A percentile compares a stretch with the other conserved stretches of the same genome.
Evolutionary conservation across 495 filamentous ascomycete genomes (phyloP).

Genomic region (Tuber melanosporum): DNA sequence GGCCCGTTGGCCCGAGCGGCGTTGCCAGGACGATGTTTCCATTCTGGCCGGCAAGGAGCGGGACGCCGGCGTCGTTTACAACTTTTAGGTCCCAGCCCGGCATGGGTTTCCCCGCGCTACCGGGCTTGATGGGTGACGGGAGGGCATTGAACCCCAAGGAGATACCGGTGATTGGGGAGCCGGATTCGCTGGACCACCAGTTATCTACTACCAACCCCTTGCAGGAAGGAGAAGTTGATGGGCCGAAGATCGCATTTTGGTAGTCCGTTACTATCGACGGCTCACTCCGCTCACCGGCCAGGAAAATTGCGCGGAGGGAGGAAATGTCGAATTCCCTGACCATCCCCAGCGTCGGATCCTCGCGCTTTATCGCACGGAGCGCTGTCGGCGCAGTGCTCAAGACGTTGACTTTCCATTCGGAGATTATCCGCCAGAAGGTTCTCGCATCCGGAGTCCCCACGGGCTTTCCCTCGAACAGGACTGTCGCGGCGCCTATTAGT

Average conservation of each 20-base stretch:
- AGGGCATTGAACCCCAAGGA: slow-evolving; percentile 48
- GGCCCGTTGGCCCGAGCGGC: slow-evolving; percentile 77
- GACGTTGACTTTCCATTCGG: slow-evolving; percentile 74
- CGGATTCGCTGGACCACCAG: slow-evolving; percentile 94
- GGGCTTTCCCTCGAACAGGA: slow-evolving; percentile 89
- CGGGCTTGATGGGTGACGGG: slow-evolving; percentile 56
- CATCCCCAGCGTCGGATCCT: slow-evolving; percentile 66
- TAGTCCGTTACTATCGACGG: slow-evolving; percentile 77
- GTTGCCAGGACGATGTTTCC: slow-evolving; percentile 83
- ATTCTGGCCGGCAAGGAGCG: slow-evolving; percentile 63
- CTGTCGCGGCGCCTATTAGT: slow-evolving; percentile 73
- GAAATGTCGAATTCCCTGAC: slow-evolving; percentile 62
- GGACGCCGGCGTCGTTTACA: slow-evolving; percentile 70
- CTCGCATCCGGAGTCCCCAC: slow-evolving; percentile 81
- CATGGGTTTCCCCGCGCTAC: slow-evolving; percentile 81
- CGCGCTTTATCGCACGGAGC: slow-evolving; percentile 75
- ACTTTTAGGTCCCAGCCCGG: slow-evolving; percentile 82
- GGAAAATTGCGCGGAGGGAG: slow-evolving; percentile 65
- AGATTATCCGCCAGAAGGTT: slow-evolving; percentile 79
- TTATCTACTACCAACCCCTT: slow-evolving; percentile 72
- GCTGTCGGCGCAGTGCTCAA: slow-evolving; percentile 85
- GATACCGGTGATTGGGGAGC: slow-evolving; percentile 79
- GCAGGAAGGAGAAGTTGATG: neutral
- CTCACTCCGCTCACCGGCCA: slow-evolving; percentile 85
- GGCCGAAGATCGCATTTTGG: slow-evolving; percentile 57